Percentiles rank a stretch among this genome's conserved stretches.
These are phyloP conservation scores for Schoenoplectus triqueter DNA, from an alignment of 202 grass and related monocot genomes.

Conservation along the genomic window DNA sequence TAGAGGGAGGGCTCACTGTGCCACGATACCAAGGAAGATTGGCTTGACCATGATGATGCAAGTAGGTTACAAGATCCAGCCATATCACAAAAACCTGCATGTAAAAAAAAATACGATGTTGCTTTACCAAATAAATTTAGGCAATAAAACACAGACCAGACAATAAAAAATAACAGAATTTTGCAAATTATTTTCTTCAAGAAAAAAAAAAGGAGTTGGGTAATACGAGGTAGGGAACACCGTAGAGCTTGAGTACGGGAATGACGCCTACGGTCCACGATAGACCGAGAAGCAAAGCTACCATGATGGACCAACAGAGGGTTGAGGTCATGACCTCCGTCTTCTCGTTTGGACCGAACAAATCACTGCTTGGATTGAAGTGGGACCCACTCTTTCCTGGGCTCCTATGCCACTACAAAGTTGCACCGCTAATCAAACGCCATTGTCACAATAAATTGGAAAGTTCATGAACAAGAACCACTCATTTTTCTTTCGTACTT, in stretches of 20 bases:
- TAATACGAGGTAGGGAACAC: slow-evolving; percentile 56
- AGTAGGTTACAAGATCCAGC: slow-evolving; percentile 85
- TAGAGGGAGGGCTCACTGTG: slow-evolving; percentile 35
- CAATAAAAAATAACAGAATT: too few relatives aligned
- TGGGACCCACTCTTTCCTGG: slow-evolving; percentile 80
- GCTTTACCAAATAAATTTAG: not conserved
- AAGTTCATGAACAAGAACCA: too few relatives aligned
- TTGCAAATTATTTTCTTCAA: too few relatives aligned
- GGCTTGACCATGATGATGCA: slow-evolving; percentile 82
- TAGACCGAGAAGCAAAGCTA: slow-evolving; percentile 52
- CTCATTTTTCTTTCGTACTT: not conserved
- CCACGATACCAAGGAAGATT: slow-evolving; percentile 92
- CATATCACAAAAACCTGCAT: slow-evolving; percentile 84
- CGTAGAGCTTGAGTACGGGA: slow-evolving; percentile 59
- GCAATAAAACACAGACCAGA: too few relatives aligned
- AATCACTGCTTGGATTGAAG: slow-evolving; percentile 68
- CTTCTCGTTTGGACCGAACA: slow-evolving; percentile 68
- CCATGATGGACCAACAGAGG: slow-evolving; percentile 70
- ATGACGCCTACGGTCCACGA: slow-evolving; percentile 44
- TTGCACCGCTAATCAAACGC: not conserved
- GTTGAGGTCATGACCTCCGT: slow-evolving; percentile 60
- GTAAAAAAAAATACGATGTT: not conserved
- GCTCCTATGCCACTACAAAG: slow-evolving; percentile 65
- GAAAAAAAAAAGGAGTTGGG: slow-evolving; percentile 3
- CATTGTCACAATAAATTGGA: too few relatives aligned